A percentile compares a stretch with the other conserved stretches of the same genome.
Conservation (phyloP, 177 flowering plant species). For the Vitis hybrid region DNA sequence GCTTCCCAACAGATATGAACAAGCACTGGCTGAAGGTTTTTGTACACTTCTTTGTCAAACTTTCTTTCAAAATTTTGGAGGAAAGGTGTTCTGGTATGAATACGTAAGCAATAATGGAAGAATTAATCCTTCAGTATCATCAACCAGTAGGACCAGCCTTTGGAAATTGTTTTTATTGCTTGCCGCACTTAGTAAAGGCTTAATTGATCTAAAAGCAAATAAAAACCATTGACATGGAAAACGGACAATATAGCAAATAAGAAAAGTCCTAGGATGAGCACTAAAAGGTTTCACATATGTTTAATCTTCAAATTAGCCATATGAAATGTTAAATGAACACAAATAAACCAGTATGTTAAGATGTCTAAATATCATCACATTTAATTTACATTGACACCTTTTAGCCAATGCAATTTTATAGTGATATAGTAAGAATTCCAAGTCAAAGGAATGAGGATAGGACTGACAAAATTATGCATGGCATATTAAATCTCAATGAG, state of each 20-base stretch:
- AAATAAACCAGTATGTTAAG: too few species aligned
- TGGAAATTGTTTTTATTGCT: not conserved
- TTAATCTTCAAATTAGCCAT: too few species aligned
- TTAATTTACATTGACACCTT: too few species aligned
- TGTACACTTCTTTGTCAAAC: not conserved
- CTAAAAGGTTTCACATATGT: too few species aligned
- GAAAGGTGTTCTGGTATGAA: not conserved
- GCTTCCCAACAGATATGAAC: conserved; percentile 6
- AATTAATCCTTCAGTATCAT: not conserved
- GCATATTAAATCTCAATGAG: not conserved
- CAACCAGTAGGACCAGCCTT: not conserved
- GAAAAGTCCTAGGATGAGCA: too few species aligned
- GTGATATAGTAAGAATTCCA: not conserved
- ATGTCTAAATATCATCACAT: too few species aligned
- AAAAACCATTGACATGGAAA: too few species aligned
- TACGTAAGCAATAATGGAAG: not conserved
- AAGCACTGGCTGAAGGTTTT: not conserved
- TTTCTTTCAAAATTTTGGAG: not conserved
- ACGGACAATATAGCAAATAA: too few species aligned
- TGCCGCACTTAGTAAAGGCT: not conserved
- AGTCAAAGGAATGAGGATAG: not conserved
- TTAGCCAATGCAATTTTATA: too few species aligned
- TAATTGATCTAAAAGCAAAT: too few species aligned
- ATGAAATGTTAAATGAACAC: too few species aligned
- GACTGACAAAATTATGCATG: not conserved